Percentiles rank a stretch among this genome's conserved stretches.
Evolutionary conservation across 768 basidiomycete genomes (phyloP).

Genomic region (Sarcomyxa edulis): DNA sequence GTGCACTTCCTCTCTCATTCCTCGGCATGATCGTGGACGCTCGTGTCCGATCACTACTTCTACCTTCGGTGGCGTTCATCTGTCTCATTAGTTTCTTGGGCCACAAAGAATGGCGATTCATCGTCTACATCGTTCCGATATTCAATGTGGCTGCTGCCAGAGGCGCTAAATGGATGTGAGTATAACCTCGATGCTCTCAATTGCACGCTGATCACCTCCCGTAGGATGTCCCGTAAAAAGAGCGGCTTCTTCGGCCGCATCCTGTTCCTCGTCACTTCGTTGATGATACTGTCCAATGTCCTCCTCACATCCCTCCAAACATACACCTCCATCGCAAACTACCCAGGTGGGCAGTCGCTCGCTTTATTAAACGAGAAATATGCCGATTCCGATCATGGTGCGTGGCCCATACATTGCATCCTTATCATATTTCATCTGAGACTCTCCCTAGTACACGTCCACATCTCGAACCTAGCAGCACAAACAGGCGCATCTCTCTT

Average conservation of each 20-base stretch:
- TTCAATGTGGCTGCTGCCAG: conserved; percentile 78
- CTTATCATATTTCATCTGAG: not conserved
- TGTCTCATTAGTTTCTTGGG: conserved; percentile 66
- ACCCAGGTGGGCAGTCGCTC: conserved; percentile 84
- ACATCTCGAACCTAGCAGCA: conserved; percentile 80
- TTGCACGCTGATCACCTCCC: not conserved
- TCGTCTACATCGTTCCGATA: conserved; percentile 80
- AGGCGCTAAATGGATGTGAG: conserved; percentile 62
- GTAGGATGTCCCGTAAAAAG: conserved; percentile 46
- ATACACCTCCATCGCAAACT: conserved; percentile 65
- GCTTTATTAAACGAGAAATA: conserved; percentile 46
- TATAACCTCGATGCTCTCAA: conserved; percentile 4
- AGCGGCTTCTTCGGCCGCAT: conserved; percentile 40
- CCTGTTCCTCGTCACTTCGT: conserved; percentile 36
- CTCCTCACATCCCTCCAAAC: conserved; percentile 47
- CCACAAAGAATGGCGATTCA: conserved; percentile 98
- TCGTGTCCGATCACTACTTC: conserved; percentile 44
- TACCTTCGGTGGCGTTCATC: conserved; percentile 51
- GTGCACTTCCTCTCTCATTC: conserved; percentile 54
- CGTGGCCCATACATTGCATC: not conserved
- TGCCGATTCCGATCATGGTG: conserved; percentile 19
- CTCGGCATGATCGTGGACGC: conserved; percentile 45
- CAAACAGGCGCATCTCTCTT: conserved; percentile 92
- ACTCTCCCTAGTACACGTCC: conserved; percentile 49
- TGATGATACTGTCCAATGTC: conserved; percentile 49